Conservation (phyloP, 139 green algal species). For the Choricystis sp. region DNA sequence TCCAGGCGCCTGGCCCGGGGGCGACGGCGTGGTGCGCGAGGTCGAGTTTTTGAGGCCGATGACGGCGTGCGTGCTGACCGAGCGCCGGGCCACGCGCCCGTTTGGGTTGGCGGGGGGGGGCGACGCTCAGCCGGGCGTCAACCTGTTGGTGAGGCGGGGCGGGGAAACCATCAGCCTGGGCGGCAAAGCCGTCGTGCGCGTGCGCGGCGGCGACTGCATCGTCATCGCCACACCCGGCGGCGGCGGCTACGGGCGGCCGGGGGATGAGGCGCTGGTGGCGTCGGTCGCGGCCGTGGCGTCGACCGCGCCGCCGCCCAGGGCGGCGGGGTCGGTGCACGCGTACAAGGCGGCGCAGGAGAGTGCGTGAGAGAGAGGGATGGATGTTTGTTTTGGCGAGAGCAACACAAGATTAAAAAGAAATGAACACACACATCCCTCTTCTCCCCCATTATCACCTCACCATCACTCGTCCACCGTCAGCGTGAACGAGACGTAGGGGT, state of each 20-base stretch:
- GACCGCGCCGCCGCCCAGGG: too few species aligned
- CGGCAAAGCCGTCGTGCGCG: conserved; percentile 50
- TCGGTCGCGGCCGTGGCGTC: neutral
- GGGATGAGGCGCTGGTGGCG: neutral
- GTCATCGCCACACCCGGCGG: conserved; percentile 55
- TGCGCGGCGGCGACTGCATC: conserved; percentile 31
- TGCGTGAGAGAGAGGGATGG: neutral
- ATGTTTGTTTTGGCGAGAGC: neutral
- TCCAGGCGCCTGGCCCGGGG: conserved; percentile 49
- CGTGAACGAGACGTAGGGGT: neutral
- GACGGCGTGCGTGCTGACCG: conserved; percentile 67
- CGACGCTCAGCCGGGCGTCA: conserved; percentile 39
- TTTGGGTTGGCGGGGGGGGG: conserved; percentile 67
- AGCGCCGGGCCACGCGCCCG: conserved; percentile 53
- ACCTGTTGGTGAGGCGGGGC: conserved; percentile 44
- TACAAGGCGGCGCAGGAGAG: conserved; percentile 5
- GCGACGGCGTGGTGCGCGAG: conserved; percentile 78
- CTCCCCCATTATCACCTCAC: neutral
- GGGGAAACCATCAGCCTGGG: conserved; percentile 53
- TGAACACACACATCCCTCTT: too few species aligned
- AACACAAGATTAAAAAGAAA: too few species aligned
- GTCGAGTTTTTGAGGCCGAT: conserved; percentile 76
- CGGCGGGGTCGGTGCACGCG: conserved; percentile 11
- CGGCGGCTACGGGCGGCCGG: conserved; percentile 35
- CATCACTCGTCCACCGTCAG: neutral